A percentile compares a stretch with the other conserved stretches of the same genome.
These are phyloP conservation scores for Hymenochaete sp. DNA, from an alignment of 1,284 basidiomycete genomes.

Conservation along the genomic window DNA sequence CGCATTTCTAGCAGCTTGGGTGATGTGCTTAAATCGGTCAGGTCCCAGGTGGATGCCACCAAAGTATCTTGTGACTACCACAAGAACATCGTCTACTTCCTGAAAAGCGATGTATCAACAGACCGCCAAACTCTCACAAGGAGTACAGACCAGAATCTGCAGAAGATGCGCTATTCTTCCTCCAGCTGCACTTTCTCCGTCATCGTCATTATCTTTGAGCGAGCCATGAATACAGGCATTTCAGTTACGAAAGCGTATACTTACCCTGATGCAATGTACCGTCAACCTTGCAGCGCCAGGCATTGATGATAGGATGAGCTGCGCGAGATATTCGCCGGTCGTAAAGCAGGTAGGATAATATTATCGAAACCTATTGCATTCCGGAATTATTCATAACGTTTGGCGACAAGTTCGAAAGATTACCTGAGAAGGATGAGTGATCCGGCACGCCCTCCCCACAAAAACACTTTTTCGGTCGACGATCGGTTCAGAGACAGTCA, in stretches of 20 bases:
- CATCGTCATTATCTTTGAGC: slow-evolving; percentile 79
- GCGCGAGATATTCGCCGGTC: slow-evolving; percentile 71
- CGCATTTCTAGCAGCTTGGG: slow-evolving; percentile 81
- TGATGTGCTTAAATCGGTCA: slow-evolving; percentile 89
- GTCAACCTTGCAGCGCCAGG: slow-evolving; percentile 72
- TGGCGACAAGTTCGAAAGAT: slow-evolving; percentile 10
- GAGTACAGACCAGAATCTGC: slow-evolving; percentile 65
- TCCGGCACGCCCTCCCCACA: slow-evolving; percentile 72
- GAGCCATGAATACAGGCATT: slow-evolving; percentile 1
- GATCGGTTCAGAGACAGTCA: slow-evolving; percentile 69
- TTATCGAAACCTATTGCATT: slow-evolving; percentile 54
- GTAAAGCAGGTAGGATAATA: slow-evolving; percentile 64
- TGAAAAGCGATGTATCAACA: slow-evolving; percentile 22
- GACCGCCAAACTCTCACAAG: background rate
- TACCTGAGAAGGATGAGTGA: slow-evolving; percentile 73
- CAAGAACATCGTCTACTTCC: slow-evolving; percentile 76
- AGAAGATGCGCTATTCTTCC: slow-evolving; percentile 79
- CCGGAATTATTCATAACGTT: background rate
- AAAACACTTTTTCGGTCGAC: slow-evolving; percentile 78
- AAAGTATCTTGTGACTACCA: slow-evolving; percentile 77
- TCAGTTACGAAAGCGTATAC: slow-evolving; percentile 9
- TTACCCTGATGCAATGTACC: slow-evolving; percentile 65
- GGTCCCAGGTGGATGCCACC: slow-evolving; percentile 78
- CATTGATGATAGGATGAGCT: slow-evolving; percentile 83
- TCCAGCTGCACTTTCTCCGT: slow-evolving; percentile 88